These are phyloP conservation scores for Lantana camara DNA, from an alignment of 257 asterid species.

Conservation along the genomic window DNA sequence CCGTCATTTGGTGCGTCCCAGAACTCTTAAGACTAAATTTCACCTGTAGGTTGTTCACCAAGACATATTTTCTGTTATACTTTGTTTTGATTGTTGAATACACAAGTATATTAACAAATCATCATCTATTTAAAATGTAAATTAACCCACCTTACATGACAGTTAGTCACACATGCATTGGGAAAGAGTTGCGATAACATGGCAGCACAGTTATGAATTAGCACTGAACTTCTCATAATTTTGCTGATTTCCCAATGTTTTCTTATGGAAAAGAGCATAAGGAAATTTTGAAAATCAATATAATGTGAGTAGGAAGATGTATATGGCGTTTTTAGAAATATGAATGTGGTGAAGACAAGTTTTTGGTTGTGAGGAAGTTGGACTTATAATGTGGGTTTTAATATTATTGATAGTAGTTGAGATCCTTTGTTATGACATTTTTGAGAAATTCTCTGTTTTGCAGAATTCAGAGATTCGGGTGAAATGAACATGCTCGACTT, in stretches of 20 bases:
- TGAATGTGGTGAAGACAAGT: too few relatives aligned
- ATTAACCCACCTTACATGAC: too few relatives aligned
- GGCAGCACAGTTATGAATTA: not conserved
- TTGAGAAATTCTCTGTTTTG: slow-evolving; percentile 28
- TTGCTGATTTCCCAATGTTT: not conserved
- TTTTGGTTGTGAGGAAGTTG: too few relatives aligned
- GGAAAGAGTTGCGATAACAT: not conserved
- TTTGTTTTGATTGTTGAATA: not conserved
- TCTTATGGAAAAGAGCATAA: not conserved
- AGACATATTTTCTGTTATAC: not conserved
- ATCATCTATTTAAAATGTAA: too few relatives aligned
- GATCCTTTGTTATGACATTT: slow-evolving; percentile 16
- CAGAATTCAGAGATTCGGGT: slow-evolving; percentile 39
- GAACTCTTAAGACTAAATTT: slow-evolving; percentile 16
- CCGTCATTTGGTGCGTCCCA: not conserved
- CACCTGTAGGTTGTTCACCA: not conserved
- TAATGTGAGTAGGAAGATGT: not conserved
- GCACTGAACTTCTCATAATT: not conserved
- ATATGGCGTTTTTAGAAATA: too few relatives aligned
- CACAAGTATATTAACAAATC: too few relatives aligned
- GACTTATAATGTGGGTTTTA: not conserved
- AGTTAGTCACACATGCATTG: too few relatives aligned
- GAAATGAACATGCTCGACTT: slow-evolving; percentile 48
- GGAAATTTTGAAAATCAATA: not conserved
- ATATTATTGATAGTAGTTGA: not conserved